These are phyloP conservation scores for Pachysolen tannophilus DNA, from an alignment of 805 yeast genomes.

Conservation along the genomic window DNA sequence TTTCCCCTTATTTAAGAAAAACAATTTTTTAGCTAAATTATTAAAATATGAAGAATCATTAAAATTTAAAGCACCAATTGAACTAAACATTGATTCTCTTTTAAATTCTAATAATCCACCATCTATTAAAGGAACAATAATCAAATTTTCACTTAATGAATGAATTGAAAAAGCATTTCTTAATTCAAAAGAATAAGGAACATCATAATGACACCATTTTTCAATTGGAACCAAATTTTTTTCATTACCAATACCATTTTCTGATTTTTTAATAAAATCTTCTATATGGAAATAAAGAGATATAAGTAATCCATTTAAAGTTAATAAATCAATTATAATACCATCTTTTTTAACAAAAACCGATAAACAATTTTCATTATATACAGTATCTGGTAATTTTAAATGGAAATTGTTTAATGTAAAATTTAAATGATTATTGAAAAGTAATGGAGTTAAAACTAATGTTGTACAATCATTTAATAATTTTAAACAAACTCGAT, in stretches of 20 bases:
- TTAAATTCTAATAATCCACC: constrained; percentile 65
- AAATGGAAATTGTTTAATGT: constrained; percentile 29
- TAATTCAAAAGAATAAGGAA: constrained; percentile 57
- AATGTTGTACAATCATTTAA: constrained; percentile 25
- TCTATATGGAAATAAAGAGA: constrained; percentile 36
- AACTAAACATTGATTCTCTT: constrained; percentile 18
- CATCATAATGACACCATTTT: constrained; percentile 61
- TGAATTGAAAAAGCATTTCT: constrained; percentile 48
- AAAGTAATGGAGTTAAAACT: constrained; percentile 30
- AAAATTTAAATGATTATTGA: constrained; percentile 26
- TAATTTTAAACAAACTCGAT: constrained; percentile 23
- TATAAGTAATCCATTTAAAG: constrained; percentile 41
- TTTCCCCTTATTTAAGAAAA: constrained; percentile 15
- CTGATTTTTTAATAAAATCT: constrained; percentile 28
- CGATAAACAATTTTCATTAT: constrained; percentile 28
- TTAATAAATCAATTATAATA: constrained; percentile 46
- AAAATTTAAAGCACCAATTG: constrained; percentile 28
- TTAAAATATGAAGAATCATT: constrained; percentile 42
- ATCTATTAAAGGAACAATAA: constrained; percentile 59
- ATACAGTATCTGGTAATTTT: constrained; percentile 28
- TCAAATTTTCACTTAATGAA: constrained; percentile 16
- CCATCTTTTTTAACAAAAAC: constrained; percentile 20
- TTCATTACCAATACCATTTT: too few relatives aligned
- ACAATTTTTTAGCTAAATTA: constrained; percentile 20
- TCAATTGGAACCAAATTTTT: too few relatives aligned